Evolutionary conservation across 371 early-diverging fungal genomes (phyloP), one percentile per base, ranked within the genome.

Genomic region (Lichtheimia corymbifera): DNA sequence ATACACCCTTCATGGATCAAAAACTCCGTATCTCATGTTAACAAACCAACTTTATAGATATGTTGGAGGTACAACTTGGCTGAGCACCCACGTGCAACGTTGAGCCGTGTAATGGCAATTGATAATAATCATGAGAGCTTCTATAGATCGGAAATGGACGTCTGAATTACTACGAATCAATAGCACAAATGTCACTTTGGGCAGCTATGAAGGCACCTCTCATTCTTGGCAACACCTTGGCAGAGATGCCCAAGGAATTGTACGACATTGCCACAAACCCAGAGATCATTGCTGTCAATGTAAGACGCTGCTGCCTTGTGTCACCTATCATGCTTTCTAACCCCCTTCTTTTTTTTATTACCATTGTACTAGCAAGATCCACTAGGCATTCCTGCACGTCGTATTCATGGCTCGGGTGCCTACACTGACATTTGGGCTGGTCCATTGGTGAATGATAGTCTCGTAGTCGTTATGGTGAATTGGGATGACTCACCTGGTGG

Each of bases 131-230:
- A 35, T 9, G 11, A 35, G 35, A 35, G 35, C 9, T 35, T 35
- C 1, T 11, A 2, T 35, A 66, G 62, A 61, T 79, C 11, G 82
- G 82, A 17, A 79, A 79, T 59, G 77, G 76, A 6, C 65, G 61
- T 43, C 71, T 82, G 62, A 66, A 69, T 3, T 9, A 44, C 15
- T 64, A 58, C 7, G 77, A 82, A 55, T 73, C 76, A 45, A 65
- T 65, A 13, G 61, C 76, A 18, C 82, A 82, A 53, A 79, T 79
- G 50, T 61, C 70, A 7, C 47, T 72, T 4, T 82, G 82, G 79
- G 69, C 73, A 2, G 74, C 70, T 5, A 64, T 77, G 64, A 82
- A 82, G 53, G 64, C 67, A 28, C 82, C 82, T 11, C 64, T 82
- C 15, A 67, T 82, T 24, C 71, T 82, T 54, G 78, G 78, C 45